These are phyloP conservation scores for Penicillium macrosclerotiorum DNA, from an alignment of 495 filamentous ascomycete species.

Conservation along the genomic window DNA sequence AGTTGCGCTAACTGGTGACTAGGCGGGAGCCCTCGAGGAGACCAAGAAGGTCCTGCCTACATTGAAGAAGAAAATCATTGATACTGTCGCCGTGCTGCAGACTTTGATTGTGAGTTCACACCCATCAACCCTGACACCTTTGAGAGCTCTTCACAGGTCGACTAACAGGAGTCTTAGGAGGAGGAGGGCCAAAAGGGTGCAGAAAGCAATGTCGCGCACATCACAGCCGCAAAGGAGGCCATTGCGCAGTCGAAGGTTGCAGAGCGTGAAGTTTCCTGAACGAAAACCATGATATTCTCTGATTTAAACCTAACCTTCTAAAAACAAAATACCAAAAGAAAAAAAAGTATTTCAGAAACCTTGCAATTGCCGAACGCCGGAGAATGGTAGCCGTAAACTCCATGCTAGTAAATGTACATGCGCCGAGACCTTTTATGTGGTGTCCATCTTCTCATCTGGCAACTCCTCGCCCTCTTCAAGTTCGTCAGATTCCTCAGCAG, in stretches of 20 bases:
- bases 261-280: slow-evolving; percentile 41
- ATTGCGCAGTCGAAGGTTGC: slow-evolving; percentile 56
- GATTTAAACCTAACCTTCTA: slow-evolving; percentile 4
- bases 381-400: slow-evolving; percentile 24
- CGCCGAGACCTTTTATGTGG: slow-evolving; percentile 35
- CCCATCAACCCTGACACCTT: no score
- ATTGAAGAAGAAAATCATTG: slow-evolving; percentile 61
- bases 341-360: slow-evolving; percentile 24
- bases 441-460: slow-evolving; percentile 72
- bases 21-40: slow-evolving; percentile 77
- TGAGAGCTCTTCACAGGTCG: no score
- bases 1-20: slow-evolving; percentile 10
- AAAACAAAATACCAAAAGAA: slow-evolving; percentile 15
- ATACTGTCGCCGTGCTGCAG: slow-evolving; percentile 68
- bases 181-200: slow-evolving; percentile 46
- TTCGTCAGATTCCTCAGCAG: slow-evolving; percentile 37
- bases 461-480: slow-evolving; percentile 50
- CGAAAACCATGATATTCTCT: background rate
- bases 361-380: slow-evolving; percentile 25
- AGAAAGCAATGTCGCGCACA: slow-evolving; percentile 54
- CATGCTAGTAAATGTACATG: slow-evolving; percentile 31
- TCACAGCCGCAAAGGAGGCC: slow-evolving; percentile 56
- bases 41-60: slow-evolving; percentile 76
- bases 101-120: slow-evolving; percentile 54
- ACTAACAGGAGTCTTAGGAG: no score